Conservation (phyloP, 2,329 filamentous ascomycete species). For the Cladorrhinum sp. region DNA sequence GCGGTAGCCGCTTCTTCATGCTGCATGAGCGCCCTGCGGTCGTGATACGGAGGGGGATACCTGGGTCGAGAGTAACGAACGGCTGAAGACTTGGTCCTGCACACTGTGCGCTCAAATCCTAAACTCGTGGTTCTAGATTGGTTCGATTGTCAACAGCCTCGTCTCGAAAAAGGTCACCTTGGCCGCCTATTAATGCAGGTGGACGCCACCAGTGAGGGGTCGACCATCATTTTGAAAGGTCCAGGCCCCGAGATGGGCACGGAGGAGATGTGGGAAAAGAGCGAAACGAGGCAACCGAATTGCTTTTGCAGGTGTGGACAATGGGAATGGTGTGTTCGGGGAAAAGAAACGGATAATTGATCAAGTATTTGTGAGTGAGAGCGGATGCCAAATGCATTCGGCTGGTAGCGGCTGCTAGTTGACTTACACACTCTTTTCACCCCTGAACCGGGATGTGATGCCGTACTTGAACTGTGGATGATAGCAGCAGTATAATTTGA, state of each 20-base stretch:
- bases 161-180: neutral
- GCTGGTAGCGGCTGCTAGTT: too few relatives aligned
- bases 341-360: too few relatives aligned
- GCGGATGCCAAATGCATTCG: too few relatives aligned
- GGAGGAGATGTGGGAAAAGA: too few relatives aligned
- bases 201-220: slow-evolving; percentile 9
- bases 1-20: neutral
- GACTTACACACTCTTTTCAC: too few relatives aligned
- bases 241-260: neutral
- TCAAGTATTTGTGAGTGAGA: too few relatives aligned
- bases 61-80: neutral
- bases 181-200: neutral
- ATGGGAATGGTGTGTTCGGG: too few relatives aligned
- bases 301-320: too few relatives aligned
- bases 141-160: slow-evolving; percentile 1
- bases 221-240: neutral
- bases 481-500: too few relatives aligned
- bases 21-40: neutral
- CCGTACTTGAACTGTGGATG: too few relatives aligned
- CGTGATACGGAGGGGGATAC: neutral
- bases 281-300: too few relatives aligned
- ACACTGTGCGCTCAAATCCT: slow-evolving; percentile 1
- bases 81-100: neutral
- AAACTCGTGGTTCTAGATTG: neutral
- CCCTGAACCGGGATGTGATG: too few relatives aligned